A percentile compares a stretch with the other conserved stretches of the same genome.
phyloP scores from a whole-genome alignment of 805 yeast genomes.

The Kuraishia capsulata region DNA sequence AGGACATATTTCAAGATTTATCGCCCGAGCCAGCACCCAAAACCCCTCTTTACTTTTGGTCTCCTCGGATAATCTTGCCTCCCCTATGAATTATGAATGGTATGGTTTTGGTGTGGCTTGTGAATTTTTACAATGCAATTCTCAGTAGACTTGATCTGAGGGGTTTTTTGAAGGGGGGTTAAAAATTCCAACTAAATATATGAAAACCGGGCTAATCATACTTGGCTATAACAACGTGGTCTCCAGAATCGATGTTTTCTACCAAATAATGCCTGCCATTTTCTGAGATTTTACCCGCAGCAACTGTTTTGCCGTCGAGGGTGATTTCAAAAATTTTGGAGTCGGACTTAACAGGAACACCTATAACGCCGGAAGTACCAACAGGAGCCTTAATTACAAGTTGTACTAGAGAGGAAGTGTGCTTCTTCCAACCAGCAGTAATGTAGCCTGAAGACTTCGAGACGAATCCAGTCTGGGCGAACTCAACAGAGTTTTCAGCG shows the following conservation, averaged over 20 bases:
- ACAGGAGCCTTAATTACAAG: slow-evolving; percentile 1
- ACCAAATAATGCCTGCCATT: not conserved
- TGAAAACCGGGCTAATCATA: too few species aligned
- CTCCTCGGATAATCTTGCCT: too few species aligned
- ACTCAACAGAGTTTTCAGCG: slow-evolving; percentile 1
- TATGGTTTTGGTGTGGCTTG: too few species aligned
- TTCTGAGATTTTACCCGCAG: not conserved
- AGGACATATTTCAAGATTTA: too few species aligned
- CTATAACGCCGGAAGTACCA: not conserved
- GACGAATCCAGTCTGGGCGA: slow-evolving; percentile 7
- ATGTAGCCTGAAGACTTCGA: slow-evolving; percentile 5
- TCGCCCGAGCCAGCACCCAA: too few species aligned
- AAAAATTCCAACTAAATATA: too few species aligned
- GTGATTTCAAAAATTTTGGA: not conserved
- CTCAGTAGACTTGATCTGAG: too few species aligned
- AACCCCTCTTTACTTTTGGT: too few species aligned
- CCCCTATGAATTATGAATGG: too few species aligned
- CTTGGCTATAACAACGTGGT: not conserved
- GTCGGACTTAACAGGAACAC: not conserved
- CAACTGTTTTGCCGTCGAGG: not conserved
- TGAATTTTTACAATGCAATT: too few species aligned
- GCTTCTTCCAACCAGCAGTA: slow-evolving; percentile 7
- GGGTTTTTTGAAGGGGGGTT: too few species aligned
- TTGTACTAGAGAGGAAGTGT: not conserved
- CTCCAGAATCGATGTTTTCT: not conserved